Conservation (phyloP, 2,329 filamentous ascomycete genomes). For the Periconia macrospinosa region DNA sequence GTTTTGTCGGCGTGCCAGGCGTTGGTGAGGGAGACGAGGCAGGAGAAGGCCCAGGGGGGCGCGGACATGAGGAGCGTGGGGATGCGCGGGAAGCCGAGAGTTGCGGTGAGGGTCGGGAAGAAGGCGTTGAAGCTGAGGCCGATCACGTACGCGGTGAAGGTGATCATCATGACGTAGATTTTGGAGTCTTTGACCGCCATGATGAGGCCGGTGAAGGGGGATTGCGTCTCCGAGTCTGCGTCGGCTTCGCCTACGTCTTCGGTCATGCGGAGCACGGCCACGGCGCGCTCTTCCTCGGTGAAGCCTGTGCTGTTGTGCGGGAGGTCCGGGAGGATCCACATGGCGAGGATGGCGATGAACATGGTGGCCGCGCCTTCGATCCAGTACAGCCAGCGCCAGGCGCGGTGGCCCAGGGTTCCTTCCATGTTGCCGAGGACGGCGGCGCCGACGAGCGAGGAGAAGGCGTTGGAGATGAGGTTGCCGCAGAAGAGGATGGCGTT, state of each 20-base stretch:
- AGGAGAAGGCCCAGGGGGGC: conserved; percentile 54
- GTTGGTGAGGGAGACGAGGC: conserved; percentile 50
- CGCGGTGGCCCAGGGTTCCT: conserved; percentile 36
- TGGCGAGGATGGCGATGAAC: conserved; percentile 32
- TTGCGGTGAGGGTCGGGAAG: conserved; percentile 43
- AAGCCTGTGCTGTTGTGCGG: conserved; percentile 50
- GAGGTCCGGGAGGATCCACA: conserved; percentile 37
- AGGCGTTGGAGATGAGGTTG: conserved; percentile 47
- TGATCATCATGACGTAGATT: conserved; percentile 66
- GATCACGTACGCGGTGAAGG: conserved; percentile 63
- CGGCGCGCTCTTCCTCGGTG: conserved; percentile 50
- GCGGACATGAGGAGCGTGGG: conserved; percentile 45
- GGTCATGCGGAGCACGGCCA: conserved; percentile 43
- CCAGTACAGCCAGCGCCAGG: conserved; percentile 46
- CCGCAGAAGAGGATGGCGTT: conserved; percentile 48
- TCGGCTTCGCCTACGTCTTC: conserved; percentile 56
- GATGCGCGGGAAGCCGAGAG: conserved; percentile 43
- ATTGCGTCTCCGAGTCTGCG: conserved; percentile 46
- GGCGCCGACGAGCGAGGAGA: conserved; percentile 49
- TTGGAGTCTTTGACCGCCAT: conserved; percentile 64
- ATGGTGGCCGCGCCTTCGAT: conserved; percentile 44
- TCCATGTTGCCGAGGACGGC: conserved; percentile 44
- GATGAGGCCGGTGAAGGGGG: conserved; percentile 56
- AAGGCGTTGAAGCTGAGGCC: conserved; percentile 47
- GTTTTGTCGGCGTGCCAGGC: conserved; percentile 56